Conservation (phyloP, 306 rosid genomes). For the Castanospermum australe region DNA sequence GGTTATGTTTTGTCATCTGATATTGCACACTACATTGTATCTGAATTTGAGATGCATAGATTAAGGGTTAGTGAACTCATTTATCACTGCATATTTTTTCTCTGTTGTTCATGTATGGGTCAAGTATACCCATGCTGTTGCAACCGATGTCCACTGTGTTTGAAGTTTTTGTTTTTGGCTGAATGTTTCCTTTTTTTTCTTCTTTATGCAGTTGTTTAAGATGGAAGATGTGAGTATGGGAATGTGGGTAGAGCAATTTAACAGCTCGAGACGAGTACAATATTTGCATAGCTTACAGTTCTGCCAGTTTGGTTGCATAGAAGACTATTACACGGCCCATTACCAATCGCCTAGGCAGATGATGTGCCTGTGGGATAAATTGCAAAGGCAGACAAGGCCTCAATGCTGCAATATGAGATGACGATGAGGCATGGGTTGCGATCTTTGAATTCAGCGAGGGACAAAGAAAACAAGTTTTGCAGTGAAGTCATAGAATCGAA, state of each 20-base stretch:
- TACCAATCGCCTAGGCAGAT: constrained; percentile 88
- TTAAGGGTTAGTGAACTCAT: constrained; percentile 58
- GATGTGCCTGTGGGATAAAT: constrained; percentile 63
- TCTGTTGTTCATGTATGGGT: neutral
- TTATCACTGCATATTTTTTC: neutral
- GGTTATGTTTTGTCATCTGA: constrained; percentile 77
- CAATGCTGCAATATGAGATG: constrained; percentile 43
- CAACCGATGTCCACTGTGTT: neutral
- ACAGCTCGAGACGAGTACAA: constrained; percentile 51
- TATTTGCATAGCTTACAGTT: constrained; percentile 61
- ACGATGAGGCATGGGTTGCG: neutral
- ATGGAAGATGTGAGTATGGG: constrained; percentile 97
- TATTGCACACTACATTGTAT: constrained; percentile 52
- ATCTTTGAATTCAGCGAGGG: constrained; percentile 17
- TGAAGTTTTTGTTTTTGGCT: neutral
- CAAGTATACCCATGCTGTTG: neutral
- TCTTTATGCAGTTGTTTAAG: constrained; percentile 65
- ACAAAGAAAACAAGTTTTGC: constrained; percentile 39
- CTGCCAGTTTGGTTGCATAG: constrained; percentile 86
- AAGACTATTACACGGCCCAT: constrained; percentile 72
- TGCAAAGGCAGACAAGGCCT: constrained; percentile 37
- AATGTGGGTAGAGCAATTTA: constrained; percentile 82
- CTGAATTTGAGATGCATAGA: constrained; percentile 60
- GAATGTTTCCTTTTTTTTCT: neutral
- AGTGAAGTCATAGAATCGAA: constrained; percentile 40